These are phyloP conservation scores for Cystobasidium slooffiae DNA, from an alignment of 1,284 basidiomycete genomes.

Conservation along the genomic window DNA sequence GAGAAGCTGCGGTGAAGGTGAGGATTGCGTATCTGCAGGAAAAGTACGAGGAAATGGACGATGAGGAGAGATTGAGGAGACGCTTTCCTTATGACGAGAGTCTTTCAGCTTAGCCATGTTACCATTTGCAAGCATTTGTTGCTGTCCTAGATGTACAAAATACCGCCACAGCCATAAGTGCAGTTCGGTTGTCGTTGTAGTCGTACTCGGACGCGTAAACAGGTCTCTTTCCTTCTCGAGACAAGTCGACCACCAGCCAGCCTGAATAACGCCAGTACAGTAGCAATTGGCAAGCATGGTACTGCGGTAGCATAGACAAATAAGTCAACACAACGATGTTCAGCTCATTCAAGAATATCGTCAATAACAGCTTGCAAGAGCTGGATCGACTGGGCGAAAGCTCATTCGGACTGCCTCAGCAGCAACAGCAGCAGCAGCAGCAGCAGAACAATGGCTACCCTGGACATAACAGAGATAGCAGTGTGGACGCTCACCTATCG, in stretches of 20 bases:
- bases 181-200: conserved; percentile 9
- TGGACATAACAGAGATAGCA: not conserved
- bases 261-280: not conserved
- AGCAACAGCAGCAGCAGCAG: conserved; percentile 19
- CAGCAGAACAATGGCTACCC: conserved; percentile 7
- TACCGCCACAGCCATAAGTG: no score
- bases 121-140: no score
- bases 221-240: not conserved
- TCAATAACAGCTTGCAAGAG: conserved; percentile 32
- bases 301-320: not conserved
- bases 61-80: not conserved
- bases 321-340: conserved; percentile 18
- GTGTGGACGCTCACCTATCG: not conserved
- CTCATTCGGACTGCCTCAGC: conserved; percentile 21
- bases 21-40: conserved; percentile 11
- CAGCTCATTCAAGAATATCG: conserved; percentile 40
- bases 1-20: conserved; percentile 2
- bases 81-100: conserved; percentile 19
- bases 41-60: not conserved
- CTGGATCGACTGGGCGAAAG: conserved; percentile 40
- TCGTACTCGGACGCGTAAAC: not conserved
- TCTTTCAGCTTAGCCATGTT: not conserved
- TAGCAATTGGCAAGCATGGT: not conserved
- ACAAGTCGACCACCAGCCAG: not conserved
- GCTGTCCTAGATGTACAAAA: no score